Base-by-base conservation (phyloP, 2,329 filamentous ascomycete genomes). In the Scortechinia acanthostroma region DNA sequence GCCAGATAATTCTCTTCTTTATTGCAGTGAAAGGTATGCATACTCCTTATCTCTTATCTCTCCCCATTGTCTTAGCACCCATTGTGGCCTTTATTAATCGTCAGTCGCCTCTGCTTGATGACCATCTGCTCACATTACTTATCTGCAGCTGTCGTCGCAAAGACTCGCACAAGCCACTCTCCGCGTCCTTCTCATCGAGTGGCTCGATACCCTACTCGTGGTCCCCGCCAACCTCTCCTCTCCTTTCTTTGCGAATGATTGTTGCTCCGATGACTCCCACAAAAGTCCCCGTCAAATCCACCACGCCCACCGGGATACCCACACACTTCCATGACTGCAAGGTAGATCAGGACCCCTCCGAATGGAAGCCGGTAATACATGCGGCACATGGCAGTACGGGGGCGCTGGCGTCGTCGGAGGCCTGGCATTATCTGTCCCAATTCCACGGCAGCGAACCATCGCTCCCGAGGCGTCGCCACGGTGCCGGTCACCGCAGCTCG, bases 1-100 rank as follows among this genome's bases (percentile, higher is more conserved):
- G 22, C 79, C 79, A 15, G 73, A 73, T 58, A 76, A 76, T 55
- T 70, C 69, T 15, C 68, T 80, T 33, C 65, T 83, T 40, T 83
- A 83, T 58, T 83, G 79, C 64, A 82, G 77, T 44, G 76, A 82
- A 66, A 73, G 72, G 77, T 82, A 69, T 57, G 68, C 58, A 43
- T 23, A 37, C 23, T 22, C 30, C 28, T 43, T 45, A 33, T 28
- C 37, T 42, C 16, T 30, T 42, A 44, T 21, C 33, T 28, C 43
- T 30, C 47, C 21, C 42, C 21, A 45, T 33, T 43, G 30, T 28
- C 25, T 30, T n/a, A 30, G n/a, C n/a, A n/a, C n/a, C n/a, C n/a
- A n/a, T n/a, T n/a, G n/a, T n/a, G n/a, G n/a, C n/a, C n/a, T n/a
- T n/a, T n/a, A n/a, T n/a, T n/a, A n/a, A n/a, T n/a, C n/a, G n/a